A percentile compares a stretch with the other conserved stretches of the same genome.
These are phyloP conservation scores for Aurifilum marmelostoma DNA, from an alignment of 2,329 filamentous ascomycete genomes.

Conservation along the genomic window DNA sequence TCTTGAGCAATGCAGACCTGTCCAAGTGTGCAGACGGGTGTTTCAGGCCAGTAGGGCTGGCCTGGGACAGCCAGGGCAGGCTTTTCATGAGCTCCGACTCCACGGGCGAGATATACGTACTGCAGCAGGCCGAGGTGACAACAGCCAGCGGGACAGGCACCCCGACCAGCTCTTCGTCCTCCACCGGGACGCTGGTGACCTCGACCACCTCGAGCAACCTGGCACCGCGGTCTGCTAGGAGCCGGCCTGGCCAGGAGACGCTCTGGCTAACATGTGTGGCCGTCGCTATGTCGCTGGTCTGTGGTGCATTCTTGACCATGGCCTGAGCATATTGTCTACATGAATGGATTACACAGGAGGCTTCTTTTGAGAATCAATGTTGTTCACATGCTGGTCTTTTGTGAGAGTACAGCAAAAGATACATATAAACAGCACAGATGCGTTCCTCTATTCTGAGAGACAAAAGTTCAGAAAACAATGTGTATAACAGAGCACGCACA, in stretches of 20 bases:
- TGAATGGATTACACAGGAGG: not conserved
- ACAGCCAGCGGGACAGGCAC: not conserved
- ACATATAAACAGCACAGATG: not conserved
- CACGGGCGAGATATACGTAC: slow-evolving; percentile 68
- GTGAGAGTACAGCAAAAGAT: not conserved
- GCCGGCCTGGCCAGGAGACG: slow-evolving; percentile 19
- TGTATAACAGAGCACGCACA: not conserved
- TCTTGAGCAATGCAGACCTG: slow-evolving; percentile 60
- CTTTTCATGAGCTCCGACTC: slow-evolving; percentile 66
- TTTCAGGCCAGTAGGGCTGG: slow-evolving; percentile 66
- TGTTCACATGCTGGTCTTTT: not conserved
- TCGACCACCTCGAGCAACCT: slow-evolving; percentile 29
- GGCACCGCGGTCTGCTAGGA: slow-evolving; percentile 27
- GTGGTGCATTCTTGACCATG: slow-evolving; percentile 30
- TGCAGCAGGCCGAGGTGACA: slow-evolving; percentile 38
- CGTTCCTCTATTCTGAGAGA: not conserved
- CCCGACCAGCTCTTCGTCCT: slow-evolving; percentile 17
- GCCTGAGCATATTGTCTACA: slow-evolving; percentile 16
- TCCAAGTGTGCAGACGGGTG: slow-evolving; percentile 58
- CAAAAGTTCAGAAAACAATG: not conserved
- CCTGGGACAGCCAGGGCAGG: slow-evolving; percentile 53
- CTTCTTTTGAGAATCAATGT: not conserved
- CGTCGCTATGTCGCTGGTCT: slow-evolving; percentile 30
- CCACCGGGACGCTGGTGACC: slow-evolving; percentile 30
- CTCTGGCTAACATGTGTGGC: slow-evolving; percentile 30